A percentile compares a stretch with the other conserved stretches of the same genome.
These are phyloP conservation scores for Diaporthe amygdali DNA, from an alignment of 2,329 filamentous ascomycete genomes.

Conservation along the genomic window DNA sequence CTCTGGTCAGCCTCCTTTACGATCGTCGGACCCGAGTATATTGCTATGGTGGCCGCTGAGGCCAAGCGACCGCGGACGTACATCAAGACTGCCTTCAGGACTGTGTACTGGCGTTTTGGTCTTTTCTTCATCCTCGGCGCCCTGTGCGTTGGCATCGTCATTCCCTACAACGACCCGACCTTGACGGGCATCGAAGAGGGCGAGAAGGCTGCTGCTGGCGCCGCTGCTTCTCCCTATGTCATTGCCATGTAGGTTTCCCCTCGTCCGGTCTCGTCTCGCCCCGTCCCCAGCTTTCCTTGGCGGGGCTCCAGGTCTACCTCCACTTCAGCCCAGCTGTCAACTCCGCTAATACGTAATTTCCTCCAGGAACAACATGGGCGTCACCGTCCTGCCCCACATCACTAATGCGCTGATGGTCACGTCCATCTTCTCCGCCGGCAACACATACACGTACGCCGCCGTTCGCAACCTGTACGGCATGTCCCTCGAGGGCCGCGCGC, in stretches of 20 bases:
- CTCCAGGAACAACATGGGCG: slow-evolving; percentile 48
- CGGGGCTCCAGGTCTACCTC: background rate
- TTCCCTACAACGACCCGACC: slow-evolving; percentile 67
- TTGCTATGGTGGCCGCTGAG: slow-evolving; percentile 73
- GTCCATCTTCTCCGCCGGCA: slow-evolving; percentile 27
- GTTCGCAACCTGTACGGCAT: slow-evolving; percentile 26
- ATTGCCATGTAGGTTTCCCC: slow-evolving; percentile 56
- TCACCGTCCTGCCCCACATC: slow-evolving; percentile 59
- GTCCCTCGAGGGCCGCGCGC: slow-evolving; percentile 25
- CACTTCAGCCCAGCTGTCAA: background rate
- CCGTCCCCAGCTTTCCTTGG: background rate
- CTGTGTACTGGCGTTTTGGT: slow-evolving; percentile 74
- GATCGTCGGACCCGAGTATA: slow-evolving; percentile 71
- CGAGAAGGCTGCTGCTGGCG: slow-evolving; percentile 38
- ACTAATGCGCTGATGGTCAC: slow-evolving; percentile 55
- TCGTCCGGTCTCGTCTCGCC: background rate
- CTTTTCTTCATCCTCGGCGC: slow-evolving; percentile 75
- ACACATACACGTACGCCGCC: slow-evolving; percentile 26
- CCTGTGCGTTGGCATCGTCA: slow-evolving; percentile 68
- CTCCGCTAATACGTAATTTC: slow-evolving; percentile 8
- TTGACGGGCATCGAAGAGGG: slow-evolving; percentile 56
- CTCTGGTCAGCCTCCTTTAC: slow-evolving; percentile 69
- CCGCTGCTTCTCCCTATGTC: slow-evolving; percentile 66
- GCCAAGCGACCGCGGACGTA: slow-evolving; percentile 66
- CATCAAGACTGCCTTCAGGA: slow-evolving; percentile 74